Conservation (phyloP, 2,329 filamentous ascomycete species). For the Aspergillus aculeatinus region DNA sequence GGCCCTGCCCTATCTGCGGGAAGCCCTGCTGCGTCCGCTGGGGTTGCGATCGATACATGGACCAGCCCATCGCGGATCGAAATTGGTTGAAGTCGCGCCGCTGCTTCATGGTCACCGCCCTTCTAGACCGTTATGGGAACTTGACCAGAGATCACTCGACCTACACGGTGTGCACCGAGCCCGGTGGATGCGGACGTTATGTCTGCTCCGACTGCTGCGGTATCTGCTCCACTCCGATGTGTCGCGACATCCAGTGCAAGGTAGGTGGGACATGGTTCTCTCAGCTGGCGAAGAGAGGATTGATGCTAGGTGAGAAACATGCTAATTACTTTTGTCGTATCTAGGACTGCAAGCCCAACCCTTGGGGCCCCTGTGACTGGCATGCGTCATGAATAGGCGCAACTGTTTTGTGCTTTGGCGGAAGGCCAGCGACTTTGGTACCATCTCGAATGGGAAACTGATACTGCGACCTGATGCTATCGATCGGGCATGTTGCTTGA, state of each 20-base stretch:
- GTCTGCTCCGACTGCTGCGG: constrained; percentile 39
- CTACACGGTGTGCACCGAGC: constrained; percentile 33
- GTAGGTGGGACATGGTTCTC: constrained; percentile 19
- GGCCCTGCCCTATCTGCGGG: constrained; percentile 30
- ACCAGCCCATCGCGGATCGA: constrained; percentile 15
- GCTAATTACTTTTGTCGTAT: background rate
- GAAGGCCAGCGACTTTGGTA: background rate
- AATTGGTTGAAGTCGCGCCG: constrained; percentile 10
- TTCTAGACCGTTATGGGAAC: constrained; percentile 19
- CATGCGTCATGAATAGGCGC: background rate
- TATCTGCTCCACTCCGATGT: constrained; percentile 33
- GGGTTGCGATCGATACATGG: constrained; percentile 11
- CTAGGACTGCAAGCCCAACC: constrained; percentile 35
- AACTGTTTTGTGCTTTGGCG: background rate
- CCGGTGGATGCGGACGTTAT: constrained; percentile 30
- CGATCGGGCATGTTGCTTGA: background rate
- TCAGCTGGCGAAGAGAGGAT: background rate
- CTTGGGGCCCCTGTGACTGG: constrained; percentile 32
- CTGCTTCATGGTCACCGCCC: constrained; percentile 24
- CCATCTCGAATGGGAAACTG: background rate
- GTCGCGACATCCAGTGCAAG: constrained; percentile 36
- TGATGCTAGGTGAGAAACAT: background rate
- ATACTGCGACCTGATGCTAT: background rate
- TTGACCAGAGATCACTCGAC: constrained; percentile 29
- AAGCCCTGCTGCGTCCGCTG: constrained; percentile 35